These are phyloP conservation scores for Rhizopus stolonifer DNA, from an alignment of 371 early-diverging fungal genomes.

Conservation along the genomic window DNA sequence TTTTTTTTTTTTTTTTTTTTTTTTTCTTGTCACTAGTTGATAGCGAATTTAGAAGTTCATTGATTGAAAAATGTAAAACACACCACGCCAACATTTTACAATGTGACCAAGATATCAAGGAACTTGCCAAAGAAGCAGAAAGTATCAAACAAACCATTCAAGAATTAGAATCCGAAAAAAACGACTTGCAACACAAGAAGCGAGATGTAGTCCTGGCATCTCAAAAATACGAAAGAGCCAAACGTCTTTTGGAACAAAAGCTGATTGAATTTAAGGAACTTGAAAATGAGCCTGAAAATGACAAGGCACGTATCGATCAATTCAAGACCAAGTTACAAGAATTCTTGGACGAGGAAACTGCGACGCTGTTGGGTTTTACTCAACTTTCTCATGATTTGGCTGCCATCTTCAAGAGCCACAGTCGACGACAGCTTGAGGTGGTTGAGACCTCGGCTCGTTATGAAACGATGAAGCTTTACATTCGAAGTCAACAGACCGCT, in stretches of 20 bases:
- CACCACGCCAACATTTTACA: slow-evolving; percentile 11
- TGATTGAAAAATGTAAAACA: slow-evolving; percentile 7
- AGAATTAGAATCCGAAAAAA: slow-evolving; percentile 36
- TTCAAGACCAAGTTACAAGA: background rate
- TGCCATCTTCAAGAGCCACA: background rate
- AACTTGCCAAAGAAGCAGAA: slow-evolving; percentile 20
- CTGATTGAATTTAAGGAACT: slow-evolving; percentile 3
- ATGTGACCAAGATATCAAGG: slow-evolving; percentile 42
- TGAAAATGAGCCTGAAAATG: slow-evolving; percentile 9
- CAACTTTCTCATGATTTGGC: background rate
- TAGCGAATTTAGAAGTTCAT: slow-evolving; percentile 22
- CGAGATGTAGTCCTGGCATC: slow-evolving; percentile 15
- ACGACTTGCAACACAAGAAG: slow-evolving; percentile 27
- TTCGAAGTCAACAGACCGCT: background rate
- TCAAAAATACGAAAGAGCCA: slow-evolving; percentile 10
- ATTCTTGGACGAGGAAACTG: background rate
- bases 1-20: background rate
- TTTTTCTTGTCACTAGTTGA: slow-evolving; percentile 20
- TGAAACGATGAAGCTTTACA: background rate
- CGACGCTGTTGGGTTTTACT: background rate
- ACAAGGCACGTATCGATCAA: background rate
- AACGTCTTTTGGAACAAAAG: background rate
- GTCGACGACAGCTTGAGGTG: background rate
- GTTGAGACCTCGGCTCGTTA: background rate
- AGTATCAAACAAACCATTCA: slow-evolving; percentile 24